Percentiles rank a stretch among this genome's conserved stretches.
These are phyloP conservation scores for Hyaloperonospora brassicae DNA, from an alignment of 352 stramenopile species.

Conservation along the genomic window DNA sequence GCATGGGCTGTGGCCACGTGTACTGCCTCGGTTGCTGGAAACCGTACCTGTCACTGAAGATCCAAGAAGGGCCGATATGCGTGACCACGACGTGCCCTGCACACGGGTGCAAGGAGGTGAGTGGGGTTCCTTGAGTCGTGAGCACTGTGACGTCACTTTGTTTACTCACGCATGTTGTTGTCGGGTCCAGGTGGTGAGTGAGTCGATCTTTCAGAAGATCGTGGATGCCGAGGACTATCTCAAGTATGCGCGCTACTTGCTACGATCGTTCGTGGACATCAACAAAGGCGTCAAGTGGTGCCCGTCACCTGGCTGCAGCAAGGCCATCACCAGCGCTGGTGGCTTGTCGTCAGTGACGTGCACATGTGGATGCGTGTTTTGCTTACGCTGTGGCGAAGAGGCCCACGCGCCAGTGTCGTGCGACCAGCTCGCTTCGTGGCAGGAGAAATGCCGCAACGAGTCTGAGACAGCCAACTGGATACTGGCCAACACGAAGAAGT, in stretches of 20 bases:
- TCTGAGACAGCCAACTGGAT: conserved; percentile 99
- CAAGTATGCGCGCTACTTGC: conserved; percentile 89
- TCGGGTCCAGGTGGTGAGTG: conserved; percentile 40
- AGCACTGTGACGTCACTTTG: background rate
- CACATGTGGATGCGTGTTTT: conserved; percentile 85
- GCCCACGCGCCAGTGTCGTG: conserved; percentile 92
- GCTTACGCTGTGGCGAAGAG: conserved; percentile 93
- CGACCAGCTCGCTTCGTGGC: conserved; percentile 89
- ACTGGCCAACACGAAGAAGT: conserved; percentile 98
- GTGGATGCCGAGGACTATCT: conserved; percentile 60
- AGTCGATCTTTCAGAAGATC: conserved; percentile 65
- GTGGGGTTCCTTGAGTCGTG: background rate
- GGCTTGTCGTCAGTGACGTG: conserved; percentile 74
- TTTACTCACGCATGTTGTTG: conserved; percentile 1
- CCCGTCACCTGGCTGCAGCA: conserved; percentile 92
- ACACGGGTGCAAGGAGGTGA: conserved; percentile 90
- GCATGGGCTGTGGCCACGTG: conserved; percentile 94
- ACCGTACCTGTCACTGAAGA: conserved; percentile 79
- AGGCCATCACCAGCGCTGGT: conserved; percentile 85
- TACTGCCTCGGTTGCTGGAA: conserved; percentile 92
- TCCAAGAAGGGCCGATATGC: conserved; percentile 89
- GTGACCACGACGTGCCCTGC: conserved; percentile 93
- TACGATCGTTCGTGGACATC: conserved; percentile 97
- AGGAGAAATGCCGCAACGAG: conserved; percentile 96
- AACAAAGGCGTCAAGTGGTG: conserved; percentile 97